phyloP scores from a whole-genome alignment of 2,329 filamentous ascomycete genomes.

The Alternaria tenuissima region DNA sequence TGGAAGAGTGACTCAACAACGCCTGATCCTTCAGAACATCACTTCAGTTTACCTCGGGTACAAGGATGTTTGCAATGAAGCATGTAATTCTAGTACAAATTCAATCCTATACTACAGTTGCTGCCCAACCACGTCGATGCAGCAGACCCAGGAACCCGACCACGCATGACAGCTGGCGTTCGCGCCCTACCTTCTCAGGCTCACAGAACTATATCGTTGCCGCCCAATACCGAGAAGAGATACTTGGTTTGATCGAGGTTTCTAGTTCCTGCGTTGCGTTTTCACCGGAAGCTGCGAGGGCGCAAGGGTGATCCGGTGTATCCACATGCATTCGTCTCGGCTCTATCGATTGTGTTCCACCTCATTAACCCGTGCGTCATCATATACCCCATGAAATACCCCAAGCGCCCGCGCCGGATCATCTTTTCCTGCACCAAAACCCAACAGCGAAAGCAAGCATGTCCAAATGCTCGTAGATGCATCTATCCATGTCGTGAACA shows the following conservation, averaged over 20 bases:
- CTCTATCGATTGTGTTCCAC: conserved; percentile 20
- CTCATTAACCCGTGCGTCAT: conserved; percentile 38
- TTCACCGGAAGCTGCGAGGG: conserved; percentile 22
- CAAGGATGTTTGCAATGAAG: conserved; percentile 22
- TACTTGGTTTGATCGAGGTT: conserved; percentile 18
- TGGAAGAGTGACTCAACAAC: conserved; percentile 16
- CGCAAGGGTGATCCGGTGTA: conserved; percentile 26
- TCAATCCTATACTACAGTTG: conserved; percentile 31
- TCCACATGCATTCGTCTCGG: conserved; percentile 31
- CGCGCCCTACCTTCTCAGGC: conserved; percentile 27
- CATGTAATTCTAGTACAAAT: conserved; percentile 27
- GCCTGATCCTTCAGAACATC: conserved; percentile 7
- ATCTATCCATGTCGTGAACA: conserved; percentile 17
- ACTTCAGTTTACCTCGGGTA: conserved; percentile 6
- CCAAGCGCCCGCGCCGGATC: conserved; percentile 46
- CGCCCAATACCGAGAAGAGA: conserved; percentile 30
- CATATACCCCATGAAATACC: conserved; percentile 26
- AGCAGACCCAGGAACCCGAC: conserved; percentile 19
- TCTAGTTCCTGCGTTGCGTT: conserved; percentile 21
- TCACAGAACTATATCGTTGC: conserved; percentile 20
- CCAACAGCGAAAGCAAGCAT: conserved; percentile 38
- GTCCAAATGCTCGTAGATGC: conserved; percentile 21
- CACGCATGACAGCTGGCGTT: conserved; percentile 32
- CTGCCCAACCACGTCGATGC: conserved; percentile 29
- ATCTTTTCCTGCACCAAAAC: conserved; percentile 32